Evolutionary conservation across 192 early-diverging fungal species (phyloP).

Genomic region (Gryganskiella cystojenkinii): DNA sequence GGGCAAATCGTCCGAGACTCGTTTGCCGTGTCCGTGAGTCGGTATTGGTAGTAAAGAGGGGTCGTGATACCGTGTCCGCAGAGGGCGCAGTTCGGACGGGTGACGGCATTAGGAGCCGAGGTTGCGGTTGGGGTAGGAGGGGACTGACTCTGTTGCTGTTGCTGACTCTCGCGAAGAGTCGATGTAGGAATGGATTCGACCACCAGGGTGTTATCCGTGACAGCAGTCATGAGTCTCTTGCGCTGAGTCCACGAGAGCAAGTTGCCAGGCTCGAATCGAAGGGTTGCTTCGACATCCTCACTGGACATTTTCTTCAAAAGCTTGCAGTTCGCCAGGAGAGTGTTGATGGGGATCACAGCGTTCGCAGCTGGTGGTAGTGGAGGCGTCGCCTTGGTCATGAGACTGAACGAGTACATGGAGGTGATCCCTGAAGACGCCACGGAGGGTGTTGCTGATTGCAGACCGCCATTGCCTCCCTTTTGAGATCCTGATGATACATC

Average conservation of each 20-base stretch:
- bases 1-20: conserved; percentile 48
- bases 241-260: conserved; percentile 45
- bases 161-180: conserved; percentile 1
- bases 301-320: conserved; percentile 50
- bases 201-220: conserved; percentile 49
- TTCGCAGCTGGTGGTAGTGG: conserved; percentile 13
- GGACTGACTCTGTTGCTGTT: not conserved
- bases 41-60: conserved; percentile 44
- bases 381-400: conserved; percentile 23
- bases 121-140: not conserved
- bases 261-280: conserved; percentile 46
- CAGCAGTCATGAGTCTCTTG: conserved; percentile 50
- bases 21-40: conserved; percentile 34
- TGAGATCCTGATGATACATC: not conserved
- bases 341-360: conserved; percentile 37
- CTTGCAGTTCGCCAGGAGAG: conserved; percentile 35
- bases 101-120: not conserved
- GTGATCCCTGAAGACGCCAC: conserved; percentile 14
- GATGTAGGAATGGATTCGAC: conserved; percentile 35
- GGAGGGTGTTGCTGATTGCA: conserved; percentile 13
- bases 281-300: conserved; percentile 52
- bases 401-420: conserved; percentile 41
- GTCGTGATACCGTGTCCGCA: conserved; percentile 40
- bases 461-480: not conserved
- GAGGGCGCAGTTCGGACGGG: conserved; percentile 39